phyloP scores from a whole-genome alignment of 1,284 basidiomycete species.

The Schizophyllum amplum region DNA sequence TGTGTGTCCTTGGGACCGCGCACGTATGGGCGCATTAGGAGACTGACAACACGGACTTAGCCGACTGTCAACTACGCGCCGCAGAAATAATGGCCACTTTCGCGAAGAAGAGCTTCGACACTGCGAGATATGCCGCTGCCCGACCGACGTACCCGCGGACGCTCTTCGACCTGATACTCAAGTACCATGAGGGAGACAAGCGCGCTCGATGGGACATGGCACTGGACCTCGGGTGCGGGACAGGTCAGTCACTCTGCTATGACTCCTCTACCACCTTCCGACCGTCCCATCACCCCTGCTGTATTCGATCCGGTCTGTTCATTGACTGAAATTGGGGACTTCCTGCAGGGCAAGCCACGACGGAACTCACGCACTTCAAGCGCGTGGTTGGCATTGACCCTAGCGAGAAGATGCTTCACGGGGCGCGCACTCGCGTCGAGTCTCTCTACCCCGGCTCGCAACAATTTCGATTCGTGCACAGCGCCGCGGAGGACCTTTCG shows the following conservation, averaged over 20 bases:
- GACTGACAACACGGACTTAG: no score
- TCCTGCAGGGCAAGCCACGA: slow-evolving; percentile 8
- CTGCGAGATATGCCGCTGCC: slow-evolving; percentile 53
- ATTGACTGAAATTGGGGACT: neutral
- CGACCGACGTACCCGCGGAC: slow-evolving; percentile 62
- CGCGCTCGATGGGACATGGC: slow-evolving; percentile 44
- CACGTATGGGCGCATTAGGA: no score
- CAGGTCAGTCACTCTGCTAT: no score
- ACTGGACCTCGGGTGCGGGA: slow-evolving; percentile 71
- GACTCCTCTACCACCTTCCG: no score
- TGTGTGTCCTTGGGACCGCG: no score
- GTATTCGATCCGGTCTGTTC: neutral
- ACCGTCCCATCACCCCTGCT: neutral
- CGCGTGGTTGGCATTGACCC: slow-evolving; percentile 70
- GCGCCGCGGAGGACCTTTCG: slow-evolving; percentile 45
- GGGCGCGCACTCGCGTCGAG: slow-evolving; percentile 34
- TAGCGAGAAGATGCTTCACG: slow-evolving; percentile 62
- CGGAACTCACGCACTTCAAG: slow-evolving; percentile 39
- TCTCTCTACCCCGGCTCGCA: slow-evolving; percentile 2
- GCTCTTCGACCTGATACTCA: slow-evolving; percentile 54
- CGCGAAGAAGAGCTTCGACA: slow-evolving; percentile 53
- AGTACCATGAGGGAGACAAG: slow-evolving; percentile 37
- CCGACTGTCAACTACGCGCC: no score
- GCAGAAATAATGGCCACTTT: slow-evolving; percentile 75
- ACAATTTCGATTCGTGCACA: slow-evolving; percentile 39